Conservation (phyloP, 768 basidiomycete genomes). For the Lentinula raphanica region DNA sequence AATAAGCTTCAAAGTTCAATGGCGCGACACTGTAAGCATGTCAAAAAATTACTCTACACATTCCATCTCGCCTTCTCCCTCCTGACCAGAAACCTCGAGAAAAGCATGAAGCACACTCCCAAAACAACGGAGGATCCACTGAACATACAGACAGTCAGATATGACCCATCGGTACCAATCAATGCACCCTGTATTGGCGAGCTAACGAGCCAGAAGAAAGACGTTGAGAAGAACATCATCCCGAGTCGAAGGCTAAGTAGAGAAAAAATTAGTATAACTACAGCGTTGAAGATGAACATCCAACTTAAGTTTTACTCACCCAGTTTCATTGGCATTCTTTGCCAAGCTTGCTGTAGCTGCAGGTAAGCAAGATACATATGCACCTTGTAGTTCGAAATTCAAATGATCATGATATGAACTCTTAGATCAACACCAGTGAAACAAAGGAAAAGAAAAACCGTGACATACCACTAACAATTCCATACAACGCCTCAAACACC, state of each 20-base stretch:
- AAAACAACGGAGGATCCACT: conserved; percentile 10
- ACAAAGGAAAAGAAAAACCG: background rate
- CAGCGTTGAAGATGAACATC: too few relatives aligned
- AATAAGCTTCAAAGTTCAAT: too few relatives aligned
- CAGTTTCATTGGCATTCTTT: conserved; percentile 7
- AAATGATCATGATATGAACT: too few relatives aligned
- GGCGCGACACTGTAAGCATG: too few relatives aligned
- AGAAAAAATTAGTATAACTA: too few relatives aligned
- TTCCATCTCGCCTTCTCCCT: background rate
- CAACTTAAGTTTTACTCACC: too few relatives aligned
- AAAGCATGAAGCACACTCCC: conserved; percentile 10
- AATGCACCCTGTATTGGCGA: conserved; percentile 16
- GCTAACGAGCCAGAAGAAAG: conserved; percentile 16
- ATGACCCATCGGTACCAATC: conserved; percentile 7
- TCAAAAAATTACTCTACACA: too few relatives aligned
- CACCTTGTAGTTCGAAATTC: background rate
- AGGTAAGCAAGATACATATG: conserved; percentile 7
- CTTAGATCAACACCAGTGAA: background rate
- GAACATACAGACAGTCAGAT: conserved; percentile 13
- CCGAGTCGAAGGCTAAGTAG: conserved; percentile 9
- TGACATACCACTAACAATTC: conserved; percentile 13
- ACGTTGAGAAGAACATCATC: conserved; percentile 13
- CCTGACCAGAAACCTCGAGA: conserved; percentile 8
- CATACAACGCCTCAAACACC: conserved; percentile 13
- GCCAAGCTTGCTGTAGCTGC: conserved; percentile 5